Evolutionary conservation across 2,329 filamentous ascomycete genomes (phyloP).

Genomic region (Sarocladiaceae sp.): DNA sequence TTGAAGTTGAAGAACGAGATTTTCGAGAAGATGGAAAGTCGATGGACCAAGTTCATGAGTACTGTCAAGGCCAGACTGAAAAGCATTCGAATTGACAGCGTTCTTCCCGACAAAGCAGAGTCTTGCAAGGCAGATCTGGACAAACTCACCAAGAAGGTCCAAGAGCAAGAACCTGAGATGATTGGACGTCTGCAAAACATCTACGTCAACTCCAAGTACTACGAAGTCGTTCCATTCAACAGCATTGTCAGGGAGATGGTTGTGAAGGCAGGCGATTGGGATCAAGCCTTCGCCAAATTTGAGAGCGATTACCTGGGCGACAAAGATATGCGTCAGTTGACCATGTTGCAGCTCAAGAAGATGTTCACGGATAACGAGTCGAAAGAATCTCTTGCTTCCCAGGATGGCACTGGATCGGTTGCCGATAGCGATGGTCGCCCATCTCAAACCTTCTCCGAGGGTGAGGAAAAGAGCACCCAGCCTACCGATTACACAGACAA

Average conservation of each 20-base stretch:
- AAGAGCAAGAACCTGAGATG: constrained; percentile 73
- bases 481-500: constrained; percentile 32
- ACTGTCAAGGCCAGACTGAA: constrained; percentile 80
- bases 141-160: constrained; percentile 65
- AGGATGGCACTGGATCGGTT: constrained; percentile 57
- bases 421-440: constrained; percentile 42
- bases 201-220: constrained; percentile 92
- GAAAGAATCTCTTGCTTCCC: constrained; percentile 63
- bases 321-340: constrained; percentile 89
- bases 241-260: constrained; percentile 82
- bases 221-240: constrained; percentile 93
- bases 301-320: constrained; percentile 93
- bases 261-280: constrained; percentile 91
- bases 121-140: constrained; percentile 79
- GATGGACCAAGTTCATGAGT: constrained; percentile 78
- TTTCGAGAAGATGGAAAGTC: constrained; percentile 72
- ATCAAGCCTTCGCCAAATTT: constrained; percentile 81
- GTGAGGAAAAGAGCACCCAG: constrained; percentile 40
- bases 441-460: constrained; percentile 39
- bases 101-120: constrained; percentile 80
- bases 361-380: constrained; percentile 91
- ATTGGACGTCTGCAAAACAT: constrained; percentile 76
- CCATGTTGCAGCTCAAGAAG: constrained; percentile 86
- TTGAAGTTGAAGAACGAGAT: constrained; percentile 88
- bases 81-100: constrained; percentile 76